Base-by-base conservation (phyloP, 2,329 filamentous ascomycete genomes). In the Fusarium sp. region DNA sequence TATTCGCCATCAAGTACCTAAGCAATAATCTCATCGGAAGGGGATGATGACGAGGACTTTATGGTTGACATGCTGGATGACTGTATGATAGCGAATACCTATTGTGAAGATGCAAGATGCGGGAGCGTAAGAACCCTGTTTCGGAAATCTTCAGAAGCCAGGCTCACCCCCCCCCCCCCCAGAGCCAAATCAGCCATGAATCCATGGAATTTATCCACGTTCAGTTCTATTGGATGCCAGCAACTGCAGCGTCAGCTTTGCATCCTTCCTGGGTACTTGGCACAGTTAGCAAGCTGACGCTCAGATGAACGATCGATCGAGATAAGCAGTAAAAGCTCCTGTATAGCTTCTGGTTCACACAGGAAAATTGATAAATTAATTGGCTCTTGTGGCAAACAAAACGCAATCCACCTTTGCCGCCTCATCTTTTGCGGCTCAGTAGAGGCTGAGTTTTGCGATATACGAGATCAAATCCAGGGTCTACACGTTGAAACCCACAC, bases 401-500 rank as follows among this genome's bases (percentile, higher is more conserved):
- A 57, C 52, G 32, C 20, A 17, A 11, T 25, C 22, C 25, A 17
- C 7, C 20, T 30, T 22, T 6, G 32, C 30, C 30, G 54, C 15
- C 35, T 38, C 35, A 69, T 63, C 56, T 3, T 32, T 17, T 14
- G 30, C 63, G 65, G 67, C 67, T 69, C 30, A 69, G 56, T 25
- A 22, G 37, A 56, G 65, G 52, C 59, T 35, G 67, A 69, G 59
- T 32, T 35, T 22, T 25, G 14, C 45, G 15, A 54, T 17, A 35
- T 62, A 54, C 35, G 20, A 45, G 57, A 59, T 58, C 61, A 70
- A 66, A 70, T 72, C 60, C 57, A 66, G 61, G 63, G 64, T 63
- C 61, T 68, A 43, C 64, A 54, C 60, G 52, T 66, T 52, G 47
- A 68, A 74, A 64, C 56, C 69, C 71, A 72, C 59, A 27, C 72